Percentiles rank a stretch among this genome's conserved stretches.
Conservation (phyloP, 331 rosid species). For the Ulmus americana region DNA sequence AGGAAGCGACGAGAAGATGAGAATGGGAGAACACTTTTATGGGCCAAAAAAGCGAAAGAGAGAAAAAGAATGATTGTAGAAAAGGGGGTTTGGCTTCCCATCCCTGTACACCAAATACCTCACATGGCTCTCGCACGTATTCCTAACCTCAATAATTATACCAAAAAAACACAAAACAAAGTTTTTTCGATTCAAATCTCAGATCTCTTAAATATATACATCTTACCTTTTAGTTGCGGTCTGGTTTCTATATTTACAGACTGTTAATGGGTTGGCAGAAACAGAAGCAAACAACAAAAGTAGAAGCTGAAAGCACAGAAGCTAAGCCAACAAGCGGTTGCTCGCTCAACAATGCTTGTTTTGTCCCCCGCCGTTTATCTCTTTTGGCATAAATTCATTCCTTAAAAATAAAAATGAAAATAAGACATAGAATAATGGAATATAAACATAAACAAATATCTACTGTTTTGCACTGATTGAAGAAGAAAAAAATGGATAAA, state of each 20-base stretch:
- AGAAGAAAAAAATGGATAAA: not conserved
- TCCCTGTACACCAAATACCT: constrained; percentile 28
- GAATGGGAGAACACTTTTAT: constrained; percentile 18
- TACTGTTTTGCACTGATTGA: not conserved
- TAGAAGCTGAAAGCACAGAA: constrained; percentile 14
- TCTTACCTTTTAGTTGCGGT: constrained; percentile 22
- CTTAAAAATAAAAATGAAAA: constrained; percentile 22
- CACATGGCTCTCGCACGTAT: constrained; percentile 42
- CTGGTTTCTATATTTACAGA: constrained; percentile 26
- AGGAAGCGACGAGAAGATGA: constrained; percentile 21
- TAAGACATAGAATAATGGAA: constrained; percentile 21
- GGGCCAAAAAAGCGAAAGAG: constrained; percentile 20
- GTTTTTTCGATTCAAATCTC: not conserved
- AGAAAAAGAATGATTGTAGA: constrained; percentile 33
- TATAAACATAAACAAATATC: not conserved
- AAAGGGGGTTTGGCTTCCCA: constrained; percentile 44
- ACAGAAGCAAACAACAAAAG: constrained; percentile 11
- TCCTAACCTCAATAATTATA: constrained; percentile 17
- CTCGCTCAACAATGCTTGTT: constrained; percentile 12
- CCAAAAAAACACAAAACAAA: not conserved
- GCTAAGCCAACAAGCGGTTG: constrained; percentile 27
- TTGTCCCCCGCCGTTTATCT: constrained; percentile 28
- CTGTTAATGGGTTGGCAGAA: constrained; percentile 47
- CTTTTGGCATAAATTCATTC: constrained; percentile 2
- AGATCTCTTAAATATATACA: not conserved